These are phyloP conservation scores for Moricandia arvensis DNA, from an alignment of 345 rosid species.

Conservation along the genomic window DNA sequence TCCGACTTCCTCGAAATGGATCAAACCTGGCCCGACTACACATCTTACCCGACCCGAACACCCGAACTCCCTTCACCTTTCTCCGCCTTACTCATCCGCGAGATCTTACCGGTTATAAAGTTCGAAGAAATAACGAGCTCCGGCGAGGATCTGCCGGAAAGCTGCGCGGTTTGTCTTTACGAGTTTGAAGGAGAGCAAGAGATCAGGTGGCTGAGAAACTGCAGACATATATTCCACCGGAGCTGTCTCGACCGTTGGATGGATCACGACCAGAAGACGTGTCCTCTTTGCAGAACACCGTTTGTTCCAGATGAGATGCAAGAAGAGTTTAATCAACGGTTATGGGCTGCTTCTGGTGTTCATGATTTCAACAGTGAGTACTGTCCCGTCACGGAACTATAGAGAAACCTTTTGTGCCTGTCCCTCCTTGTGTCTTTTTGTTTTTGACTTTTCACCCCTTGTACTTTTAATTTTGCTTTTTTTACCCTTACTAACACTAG, in stretches of 20 bases:
- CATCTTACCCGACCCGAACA: slow-evolving; percentile 37
- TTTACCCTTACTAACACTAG: slow-evolving; percentile 26
- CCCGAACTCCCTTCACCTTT: slow-evolving; percentile 48
- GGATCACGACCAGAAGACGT: slow-evolving; percentile 83
- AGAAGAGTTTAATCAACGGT: slow-evolving; percentile 78
- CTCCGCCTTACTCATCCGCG: slow-evolving; percentile 76
- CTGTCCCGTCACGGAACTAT: slow-evolving; percentile 43
- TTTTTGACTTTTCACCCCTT: slow-evolving; percentile 19
- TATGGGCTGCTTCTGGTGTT: slow-evolving; percentile 66
- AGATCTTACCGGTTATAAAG: slow-evolving; percentile 66
- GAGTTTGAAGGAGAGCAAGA: slow-evolving; percentile 74
- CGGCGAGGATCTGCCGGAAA: slow-evolving; percentile 55
- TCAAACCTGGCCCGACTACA: slow-evolving; percentile 50
- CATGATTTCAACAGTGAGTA: slow-evolving; percentile 59
- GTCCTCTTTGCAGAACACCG: slow-evolving; percentile 84
- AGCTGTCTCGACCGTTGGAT: slow-evolving; percentile 93
- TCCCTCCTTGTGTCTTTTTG: background rate
- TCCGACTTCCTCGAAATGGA: slow-evolving; percentile 77
- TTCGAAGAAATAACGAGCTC: slow-evolving; percentile 42
- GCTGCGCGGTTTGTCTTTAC: slow-evolving; percentile 77
- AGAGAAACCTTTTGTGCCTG: background rate
- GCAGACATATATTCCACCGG: slow-evolving; percentile 79
- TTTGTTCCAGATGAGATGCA: slow-evolving; percentile 82
- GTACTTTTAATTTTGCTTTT: slow-evolving; percentile 20
- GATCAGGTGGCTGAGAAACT: slow-evolving; percentile 75